Conservation (phyloP, 805 yeast species). For the Candida manassasensis region DNA sequence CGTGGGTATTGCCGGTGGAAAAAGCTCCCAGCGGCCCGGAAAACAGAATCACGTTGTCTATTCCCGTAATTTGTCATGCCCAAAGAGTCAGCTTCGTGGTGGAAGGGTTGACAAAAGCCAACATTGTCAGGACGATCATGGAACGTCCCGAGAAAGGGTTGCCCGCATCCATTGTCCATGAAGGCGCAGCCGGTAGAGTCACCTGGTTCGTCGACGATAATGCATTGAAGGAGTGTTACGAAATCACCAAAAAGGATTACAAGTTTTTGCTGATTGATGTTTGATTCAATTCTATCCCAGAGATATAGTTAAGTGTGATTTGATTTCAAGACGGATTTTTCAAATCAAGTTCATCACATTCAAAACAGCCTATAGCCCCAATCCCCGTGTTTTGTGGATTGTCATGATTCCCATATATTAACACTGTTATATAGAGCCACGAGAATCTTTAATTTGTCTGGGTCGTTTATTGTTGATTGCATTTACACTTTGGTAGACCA, state of each 20-base stretch:
- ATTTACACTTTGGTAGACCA: no score
- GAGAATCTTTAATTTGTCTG: no score
- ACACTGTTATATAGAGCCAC: no score
- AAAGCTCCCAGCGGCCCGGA: conserved; percentile 89
- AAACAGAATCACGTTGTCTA: conserved; percentile 78
- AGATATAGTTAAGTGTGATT: no score
- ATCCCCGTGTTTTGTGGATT: no score
- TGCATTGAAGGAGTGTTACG: conserved; percentile 75
- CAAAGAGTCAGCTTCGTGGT: conserved; percentile 91
- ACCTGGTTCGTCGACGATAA: conserved; percentile 97
- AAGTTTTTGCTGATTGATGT: conserved; percentile 43
- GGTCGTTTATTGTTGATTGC: no score
- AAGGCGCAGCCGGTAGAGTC: conserved; percentile 94
- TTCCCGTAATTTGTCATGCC: conserved; percentile 93
- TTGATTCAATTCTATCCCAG: no score
- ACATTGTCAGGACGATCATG: conserved; percentile 84
- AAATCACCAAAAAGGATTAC: conserved; percentile 65
- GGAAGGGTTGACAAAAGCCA: conserved; percentile 94
- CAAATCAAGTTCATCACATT: no score
- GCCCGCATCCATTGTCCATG: conserved; percentile 90
- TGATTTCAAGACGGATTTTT: no score
- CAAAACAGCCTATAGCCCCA: no score
- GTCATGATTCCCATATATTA: no score
- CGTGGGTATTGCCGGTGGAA: conserved; percentile 92
- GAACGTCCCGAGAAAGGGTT: conserved; percentile 96